Evolutionary conservation across 345 rosid genomes (phyloP).

Genomic region (Linum tenue): DNA sequence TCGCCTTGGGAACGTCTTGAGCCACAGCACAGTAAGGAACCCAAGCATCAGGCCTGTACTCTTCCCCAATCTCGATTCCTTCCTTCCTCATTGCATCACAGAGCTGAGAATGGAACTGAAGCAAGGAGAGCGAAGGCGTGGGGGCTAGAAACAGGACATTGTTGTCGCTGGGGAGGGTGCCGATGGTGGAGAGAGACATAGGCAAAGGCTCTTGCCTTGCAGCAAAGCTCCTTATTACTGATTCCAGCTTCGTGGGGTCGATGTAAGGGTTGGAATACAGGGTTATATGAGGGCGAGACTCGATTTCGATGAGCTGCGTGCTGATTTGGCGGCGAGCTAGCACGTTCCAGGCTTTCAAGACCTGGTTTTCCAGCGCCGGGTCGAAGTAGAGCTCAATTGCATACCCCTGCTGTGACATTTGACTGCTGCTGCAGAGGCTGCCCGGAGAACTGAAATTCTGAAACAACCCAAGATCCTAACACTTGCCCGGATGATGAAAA

Average conservation of each 20-base stretch:
- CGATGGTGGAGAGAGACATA: constrained; percentile 56
- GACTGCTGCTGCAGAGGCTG: not conserved
- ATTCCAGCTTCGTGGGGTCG: constrained; percentile 62
- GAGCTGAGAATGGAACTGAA: constrained; percentile 64
- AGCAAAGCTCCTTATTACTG: constrained; percentile 45
- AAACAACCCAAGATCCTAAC: not conserved
- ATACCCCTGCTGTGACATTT: constrained; percentile 45
- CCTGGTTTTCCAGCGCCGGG: constrained; percentile 94
- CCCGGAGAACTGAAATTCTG: no score
- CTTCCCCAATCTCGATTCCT: constrained; percentile 68
- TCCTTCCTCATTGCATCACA: constrained; percentile 74
- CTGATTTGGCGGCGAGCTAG: constrained; percentile 98
- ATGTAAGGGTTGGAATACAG: constrained; percentile 47
- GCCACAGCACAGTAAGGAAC: constrained; percentile 81
- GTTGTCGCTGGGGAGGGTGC: constrained; percentile 53
- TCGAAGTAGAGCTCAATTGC: constrained; percentile 97
- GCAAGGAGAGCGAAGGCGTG: constrained; percentile 58
- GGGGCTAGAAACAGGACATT: constrained; percentile 70
- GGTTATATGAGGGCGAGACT: constrained; percentile 92
- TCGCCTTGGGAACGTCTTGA: constrained; percentile 61
- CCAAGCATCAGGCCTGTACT: constrained; percentile 60
- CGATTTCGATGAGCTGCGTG: constrained; percentile 79
- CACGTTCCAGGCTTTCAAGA: constrained; percentile 93
- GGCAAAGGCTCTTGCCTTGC: constrained; percentile 69
- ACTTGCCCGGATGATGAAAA: not conserved